These are phyloP conservation scores for Aspergillus heteromorphus DNA, from an alignment of 495 filamentous ascomycete species.

Conservation along the genomic window DNA sequence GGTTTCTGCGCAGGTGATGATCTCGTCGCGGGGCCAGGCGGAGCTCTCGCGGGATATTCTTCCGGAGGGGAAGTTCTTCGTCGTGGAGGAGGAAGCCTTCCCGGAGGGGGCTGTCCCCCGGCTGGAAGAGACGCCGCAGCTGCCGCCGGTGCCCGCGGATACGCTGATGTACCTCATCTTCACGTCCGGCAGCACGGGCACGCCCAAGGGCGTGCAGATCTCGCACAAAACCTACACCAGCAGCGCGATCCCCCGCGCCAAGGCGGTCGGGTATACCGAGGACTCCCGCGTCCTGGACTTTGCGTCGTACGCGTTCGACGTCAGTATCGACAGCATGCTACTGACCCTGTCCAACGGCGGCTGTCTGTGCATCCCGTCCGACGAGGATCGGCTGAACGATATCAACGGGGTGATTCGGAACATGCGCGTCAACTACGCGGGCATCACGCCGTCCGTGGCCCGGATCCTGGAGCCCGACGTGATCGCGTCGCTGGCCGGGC, in stretches of 20 bases:
- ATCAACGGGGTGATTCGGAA: slow-evolving; percentile 41
- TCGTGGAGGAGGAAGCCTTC: slow-evolving; percentile 23
- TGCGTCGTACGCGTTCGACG: slow-evolving; percentile 45
- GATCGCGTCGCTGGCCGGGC: slow-evolving; percentile 39
- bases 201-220: slow-evolving; percentile 51
- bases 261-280: slow-evolving; percentile 31
- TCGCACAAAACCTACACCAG: slow-evolving; percentile 43
- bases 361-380: slow-evolving; percentile 47
- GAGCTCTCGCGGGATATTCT: slow-evolving; percentile 23
- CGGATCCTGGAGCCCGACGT: slow-evolving; percentile 37
- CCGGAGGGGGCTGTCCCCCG: background rate
- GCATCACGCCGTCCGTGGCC: slow-evolving; percentile 48
- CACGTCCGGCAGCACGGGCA: slow-evolving; percentile 51
- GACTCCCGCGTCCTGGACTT: slow-evolving; percentile 39
- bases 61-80: slow-evolving; percentile 21
- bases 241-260: slow-evolving; percentile 30
- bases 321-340: slow-evolving; percentile 43
- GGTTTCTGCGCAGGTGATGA: slow-evolving; percentile 28
- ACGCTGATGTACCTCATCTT: slow-evolving; percentile 43
- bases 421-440: slow-evolving; percentile 41
- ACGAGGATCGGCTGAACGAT: slow-evolving; percentile 46
- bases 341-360: slow-evolving; percentile 40
- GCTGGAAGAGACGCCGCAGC: background rate
- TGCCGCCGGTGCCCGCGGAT: slow-evolving; percentile 24
- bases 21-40: slow-evolving; percentile 25